Evolutionary conservation across 2,329 filamentous ascomycete genomes (phyloP).

Genomic region (Aspergillus unguis): DNA sequence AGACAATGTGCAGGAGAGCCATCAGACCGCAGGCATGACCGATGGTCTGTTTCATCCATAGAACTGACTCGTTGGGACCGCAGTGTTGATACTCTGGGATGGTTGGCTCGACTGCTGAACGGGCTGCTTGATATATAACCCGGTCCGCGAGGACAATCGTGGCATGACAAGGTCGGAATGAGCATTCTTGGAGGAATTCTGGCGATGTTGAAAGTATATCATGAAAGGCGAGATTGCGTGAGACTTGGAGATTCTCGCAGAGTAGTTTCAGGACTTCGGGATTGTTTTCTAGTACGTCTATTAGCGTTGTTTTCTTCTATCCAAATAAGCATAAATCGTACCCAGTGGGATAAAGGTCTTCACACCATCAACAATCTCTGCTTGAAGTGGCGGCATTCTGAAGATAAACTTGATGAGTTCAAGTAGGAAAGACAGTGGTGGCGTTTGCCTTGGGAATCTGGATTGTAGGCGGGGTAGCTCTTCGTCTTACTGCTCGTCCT

Average conservation of each 20-base stretch:
- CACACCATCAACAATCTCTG: neutral
- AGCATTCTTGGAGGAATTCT: constrained; percentile 1
- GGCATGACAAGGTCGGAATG: constrained; percentile 4
- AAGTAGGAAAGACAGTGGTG: too few relatives aligned
- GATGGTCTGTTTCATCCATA: constrained; percentile 61
- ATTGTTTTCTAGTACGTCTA: constrained; percentile 11
- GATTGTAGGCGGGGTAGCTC: too few relatives aligned
- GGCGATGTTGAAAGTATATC: constrained; percentile 9
- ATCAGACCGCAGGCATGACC: constrained; percentile 59
- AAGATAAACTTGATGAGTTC: neutral
- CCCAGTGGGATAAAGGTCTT: constrained; percentile 5
- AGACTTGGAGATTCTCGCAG: constrained; percentile 8
- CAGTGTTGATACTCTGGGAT: constrained; percentile 41
- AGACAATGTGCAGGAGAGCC: constrained; percentile 53
- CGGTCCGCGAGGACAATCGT: constrained; percentile 2
- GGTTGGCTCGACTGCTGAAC: constrained; percentile 1
- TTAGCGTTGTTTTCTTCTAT: too few relatives aligned
- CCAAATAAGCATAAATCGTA: neutral
- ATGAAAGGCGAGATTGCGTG: constrained; percentile 6
- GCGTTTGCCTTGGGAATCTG: too few relatives aligned
- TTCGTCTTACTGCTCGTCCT: too few relatives aligned
- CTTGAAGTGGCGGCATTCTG: neutral
- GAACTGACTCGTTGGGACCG: constrained; percentile 50
- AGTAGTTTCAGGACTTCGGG: constrained; percentile 14
- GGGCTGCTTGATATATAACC: constrained; percentile 7